phyloP scores from a whole-genome alignment of 164 flowering plant species.

The Amborella trichopoda region DNA sequence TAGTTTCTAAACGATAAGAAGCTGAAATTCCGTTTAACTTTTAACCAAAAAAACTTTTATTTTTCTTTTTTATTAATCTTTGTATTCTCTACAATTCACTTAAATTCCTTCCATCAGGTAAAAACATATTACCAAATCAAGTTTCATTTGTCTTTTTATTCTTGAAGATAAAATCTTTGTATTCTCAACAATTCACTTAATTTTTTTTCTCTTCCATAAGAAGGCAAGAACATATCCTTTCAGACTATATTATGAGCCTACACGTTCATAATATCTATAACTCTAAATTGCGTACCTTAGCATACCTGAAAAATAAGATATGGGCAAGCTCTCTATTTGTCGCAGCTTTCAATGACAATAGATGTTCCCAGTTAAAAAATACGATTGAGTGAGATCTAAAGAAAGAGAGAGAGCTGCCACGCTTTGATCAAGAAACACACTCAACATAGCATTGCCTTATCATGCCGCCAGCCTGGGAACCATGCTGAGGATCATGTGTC shows the following conservation, averaged over 20 bases:
- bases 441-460: slow-evolving; percentile 38
- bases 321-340: slow-evolving; percentile 58
- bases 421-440: background rate
- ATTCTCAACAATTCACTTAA: too few relatives aligned
- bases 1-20: background rate
- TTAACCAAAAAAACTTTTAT: background rate
- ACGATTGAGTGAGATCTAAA: background rate
- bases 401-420: background rate
- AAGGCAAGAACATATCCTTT: too few relatives aligned
- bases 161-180: too few relatives aligned
- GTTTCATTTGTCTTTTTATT: background rate
- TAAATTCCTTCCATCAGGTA: too few relatives aligned
- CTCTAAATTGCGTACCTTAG: too few relatives aligned
- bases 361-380: slow-evolving; percentile 29
- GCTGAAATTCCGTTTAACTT: background rate
- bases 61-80: background rate
- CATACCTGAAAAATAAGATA: slow-evolving; percentile 67
- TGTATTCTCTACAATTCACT: too few relatives aligned
- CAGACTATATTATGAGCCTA: too few relatives aligned
- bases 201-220: too few relatives aligned
- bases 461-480: slow-evolving; percentile 45
- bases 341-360: slow-evolving; percentile 54
- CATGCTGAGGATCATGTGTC: slow-evolving; percentile 15
- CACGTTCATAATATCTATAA: too few relatives aligned
- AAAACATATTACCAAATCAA: background rate